Evolutionary conservation across 352 stramenopile genomes (phyloP), one percentile per base, ranked within the genome.

Genomic region (Phytophthora foliorum): DNA sequence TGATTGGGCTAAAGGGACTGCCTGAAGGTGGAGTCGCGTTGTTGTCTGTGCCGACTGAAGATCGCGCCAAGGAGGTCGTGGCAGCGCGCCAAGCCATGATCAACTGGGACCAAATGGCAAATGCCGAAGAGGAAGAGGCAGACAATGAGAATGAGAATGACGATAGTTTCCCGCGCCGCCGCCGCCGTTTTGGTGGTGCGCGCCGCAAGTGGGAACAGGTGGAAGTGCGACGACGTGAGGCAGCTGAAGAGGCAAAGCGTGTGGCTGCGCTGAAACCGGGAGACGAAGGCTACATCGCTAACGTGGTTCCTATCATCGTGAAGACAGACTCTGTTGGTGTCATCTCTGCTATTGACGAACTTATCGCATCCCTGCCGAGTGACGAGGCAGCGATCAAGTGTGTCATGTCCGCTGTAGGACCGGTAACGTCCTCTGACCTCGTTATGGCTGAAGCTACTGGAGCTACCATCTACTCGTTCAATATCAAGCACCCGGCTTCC

Each of bases 301-400:
- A 97, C 61, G 86, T 98, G 66, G 94, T 99, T 63, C 97, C 95
- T 29, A 97, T 99, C 48, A 90, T 99, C 29, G 84, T 99, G 27
- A 99, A 99, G 83, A 98, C 97, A 14, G 98, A 99, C 74, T 95
- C 97, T n/a, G 94, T 99, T 54, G 98, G 98, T 50, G 97, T 98
- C 39, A 97, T 99, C 22, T 89, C 99, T 57, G 98, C 98, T 55
- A 94, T 94, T 42, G 83, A 92, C 57, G 82, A 94, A n/a, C 76
- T 96, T 25, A 88, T 96, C 54, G 75, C 86, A 45, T 83, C 86
- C 19, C 67, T 98, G 56, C 81, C 80, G 29, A 80, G 55, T 39
- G 80, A 93, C 32, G 87, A 90, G 54, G 86, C 80, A 16, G 72
- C 82, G 44, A 82, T 95, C 42, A 95, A 94, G 68, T 72, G 94